A percentile compares a stretch with the other conserved stretches of the same genome.
Evolutionary conservation across 2,329 filamentous ascomycete genomes (phyloP).

Genomic region (Pyrenophora teres): DNA sequence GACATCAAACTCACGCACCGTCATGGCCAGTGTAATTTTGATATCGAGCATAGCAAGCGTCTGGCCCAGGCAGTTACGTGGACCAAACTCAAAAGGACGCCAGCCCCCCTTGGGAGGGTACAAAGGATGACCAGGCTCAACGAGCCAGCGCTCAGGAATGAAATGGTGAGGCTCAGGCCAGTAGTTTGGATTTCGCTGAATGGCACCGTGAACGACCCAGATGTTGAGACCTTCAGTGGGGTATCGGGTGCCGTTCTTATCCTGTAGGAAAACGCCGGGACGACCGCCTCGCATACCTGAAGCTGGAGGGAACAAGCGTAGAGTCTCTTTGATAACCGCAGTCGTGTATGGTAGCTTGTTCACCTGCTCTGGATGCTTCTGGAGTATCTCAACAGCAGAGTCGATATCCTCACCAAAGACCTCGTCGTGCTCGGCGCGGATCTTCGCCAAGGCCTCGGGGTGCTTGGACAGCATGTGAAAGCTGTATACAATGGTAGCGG

Average conservation of each 20-base stretch:
- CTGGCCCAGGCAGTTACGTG: conserved; percentile 32
- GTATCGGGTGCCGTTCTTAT: conserved; percentile 24
- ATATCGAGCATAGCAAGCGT: conserved; percentile 24
- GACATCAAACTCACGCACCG: conserved; percentile 27
- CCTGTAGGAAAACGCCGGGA: conserved; percentile 18
- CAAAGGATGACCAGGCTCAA: conserved; percentile 15
- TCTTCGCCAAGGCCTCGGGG: conserved; percentile 22
- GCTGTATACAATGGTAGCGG: conserved; percentile 40
- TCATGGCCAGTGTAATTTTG: conserved; percentile 19
- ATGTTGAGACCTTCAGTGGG: conserved; percentile 26
- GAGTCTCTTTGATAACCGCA: conserved; percentile 45
- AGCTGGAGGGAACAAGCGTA: conserved; percentile 40
- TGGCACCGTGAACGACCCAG: conserved; percentile 20
- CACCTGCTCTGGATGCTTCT: conserved; percentile 29
- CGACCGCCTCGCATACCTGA: conserved; percentile 35
- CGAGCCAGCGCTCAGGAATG: conserved; percentile 32
- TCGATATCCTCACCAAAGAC: conserved; percentile 34
- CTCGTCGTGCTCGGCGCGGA: conserved; percentile 37
- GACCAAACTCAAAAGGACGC: conserved; percentile 49
- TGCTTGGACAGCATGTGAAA: conserved; percentile 35
- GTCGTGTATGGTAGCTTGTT: conserved; percentile 38
- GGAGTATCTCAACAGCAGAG: conserved; percentile 17
- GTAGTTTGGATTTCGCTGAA: conserved; percentile 23
- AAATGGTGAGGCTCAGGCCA: conserved; percentile 29
- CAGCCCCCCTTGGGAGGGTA: conserved; percentile 26